Evolutionary conservation across 2,329 filamentous ascomycete species (phyloP).

Genomic region (Fusarium chlamydosporum): DNA sequence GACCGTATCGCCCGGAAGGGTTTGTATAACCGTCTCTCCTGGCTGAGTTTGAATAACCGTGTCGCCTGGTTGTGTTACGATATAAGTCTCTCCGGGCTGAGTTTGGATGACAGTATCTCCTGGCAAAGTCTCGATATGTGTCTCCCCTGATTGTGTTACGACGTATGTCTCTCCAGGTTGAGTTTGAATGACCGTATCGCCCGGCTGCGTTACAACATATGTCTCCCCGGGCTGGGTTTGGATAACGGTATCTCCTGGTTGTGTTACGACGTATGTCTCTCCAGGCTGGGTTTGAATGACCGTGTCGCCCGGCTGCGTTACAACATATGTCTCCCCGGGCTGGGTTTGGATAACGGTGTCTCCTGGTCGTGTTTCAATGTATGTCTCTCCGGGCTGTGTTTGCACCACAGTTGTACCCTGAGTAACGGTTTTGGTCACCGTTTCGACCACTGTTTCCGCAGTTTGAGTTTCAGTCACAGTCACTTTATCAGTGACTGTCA

Average conservation of each 20-base stretch:
- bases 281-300: constrained; percentile 12
- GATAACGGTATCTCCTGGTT: too few species aligned
- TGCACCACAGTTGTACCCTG: constrained; percentile 24
- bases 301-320: constrained; percentile 9
- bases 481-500: constrained; percentile 1
- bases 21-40: constrained; percentile 9
- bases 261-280: too few species aligned
- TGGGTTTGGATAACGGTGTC: background rate
- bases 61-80: constrained; percentile 6
- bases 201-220: constrained; percentile 2
- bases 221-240: background rate
- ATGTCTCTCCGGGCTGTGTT: background rate
- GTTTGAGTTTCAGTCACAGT: constrained; percentile 15
- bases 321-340: background rate
- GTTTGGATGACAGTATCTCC: too few species aligned
- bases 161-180: constrained; percentile 12
- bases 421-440: background rate
- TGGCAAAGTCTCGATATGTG: too few species aligned
- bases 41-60: background rate
- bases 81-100: too few species aligned
- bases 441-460: constrained; percentile 6
- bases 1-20: too few species aligned
- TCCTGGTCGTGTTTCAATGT: too few species aligned
- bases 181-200: constrained; percentile 14
- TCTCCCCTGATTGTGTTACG: too few species aligned